Base-by-base conservation (phyloP, 2,329 filamentous ascomycete species). In the Colletotrichum neosansevieriae region DNA sequence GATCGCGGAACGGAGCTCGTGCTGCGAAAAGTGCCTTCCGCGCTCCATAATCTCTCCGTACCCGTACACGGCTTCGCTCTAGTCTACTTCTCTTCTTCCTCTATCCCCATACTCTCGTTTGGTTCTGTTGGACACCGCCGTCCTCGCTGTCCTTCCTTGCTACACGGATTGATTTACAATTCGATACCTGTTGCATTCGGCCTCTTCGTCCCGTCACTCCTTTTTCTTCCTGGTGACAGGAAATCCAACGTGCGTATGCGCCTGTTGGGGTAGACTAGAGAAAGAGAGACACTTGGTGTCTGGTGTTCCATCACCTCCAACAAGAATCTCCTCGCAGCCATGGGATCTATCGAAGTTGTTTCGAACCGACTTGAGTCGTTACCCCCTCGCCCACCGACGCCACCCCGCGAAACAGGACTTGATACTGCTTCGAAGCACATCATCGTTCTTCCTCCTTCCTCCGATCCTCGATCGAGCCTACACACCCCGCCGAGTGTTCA, bases 361-460 rank as follows among this genome's bases (percentile, higher is more conserved):
- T 76, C 80, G 70, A 79, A 74, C 73, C 76, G 82, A 73, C 80
- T 89, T 73, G 85, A 88, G 71, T 81, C 83, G 65, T 80, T 89
- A 61, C 81, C 84, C 71, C 78, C 86, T 69, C 85, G 88, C 77
- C 89, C 89, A 29, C 89, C 90, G n/a, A 92, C 89, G 38, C 89
- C 90, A 53, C 89, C 89, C n/a, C 85, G 85, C 72, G 87, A 88
- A 75, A 80, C 83, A 40, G 79, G 76, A 34, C 76, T 74, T 65
- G 79, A 80, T 57, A 73, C 75, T 34, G 72, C 76, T 15, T 64
- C 73, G 58, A 82, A 81, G 70, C 73, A 78, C 42, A 72, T 77
- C n/a, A 73, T 79, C 50, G 73, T 75, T 45, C 77, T 77, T 71
- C 76, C 79, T 38, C 72, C 79, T n/a, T 74, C 76, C 38, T 75